Evolutionary conservation across 768 basidiomycete species (phyloP).

Genomic region (Phaeotremella skinneri): DNA sequence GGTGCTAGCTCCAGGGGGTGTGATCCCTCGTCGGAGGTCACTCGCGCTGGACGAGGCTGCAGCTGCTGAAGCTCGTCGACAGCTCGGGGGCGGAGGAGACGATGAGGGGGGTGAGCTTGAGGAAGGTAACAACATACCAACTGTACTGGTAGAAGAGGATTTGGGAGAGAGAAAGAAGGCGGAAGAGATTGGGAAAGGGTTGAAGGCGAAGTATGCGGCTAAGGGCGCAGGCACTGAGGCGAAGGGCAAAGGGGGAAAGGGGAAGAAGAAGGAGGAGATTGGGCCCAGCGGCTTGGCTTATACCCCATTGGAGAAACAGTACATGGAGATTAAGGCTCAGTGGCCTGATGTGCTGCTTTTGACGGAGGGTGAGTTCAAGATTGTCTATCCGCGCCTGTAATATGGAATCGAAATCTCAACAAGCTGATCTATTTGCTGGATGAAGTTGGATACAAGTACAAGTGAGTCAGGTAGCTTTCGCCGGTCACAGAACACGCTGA

Average conservation of each 20-base stretch:
- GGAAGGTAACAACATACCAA: constrained; percentile 11
- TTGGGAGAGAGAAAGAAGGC: constrained; percentile 23
- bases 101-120: constrained; percentile 20
- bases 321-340: constrained; percentile 48
- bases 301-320: constrained; percentile 53
- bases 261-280: constrained; percentile 48
- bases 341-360: constrained; percentile 49
- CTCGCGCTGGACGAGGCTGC: constrained; percentile 47
- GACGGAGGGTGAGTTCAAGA: constrained; percentile 43
- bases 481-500: constrained; percentile 11
- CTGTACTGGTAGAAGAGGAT: constrained; percentile 15
- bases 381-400: too few relatives aligned
- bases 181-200: constrained; percentile 26
- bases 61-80: constrained; percentile 32
- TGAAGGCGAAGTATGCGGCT: constrained; percentile 34
- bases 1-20: constrained; percentile 26
- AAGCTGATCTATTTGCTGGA: neutral
- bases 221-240: constrained; percentile 12
- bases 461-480: constrained; percentile 20
- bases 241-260: constrained; percentile 26
- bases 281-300: constrained; percentile 50
- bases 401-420: neutral
- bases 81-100: constrained; percentile 2
- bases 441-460: constrained; percentile 51
- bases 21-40: constrained; percentile 41